These are phyloP conservation scores for Neofusicoccum kwambonambiense DNA, from an alignment of 2,329 filamentous ascomycete species.

Conservation along the genomic window DNA sequence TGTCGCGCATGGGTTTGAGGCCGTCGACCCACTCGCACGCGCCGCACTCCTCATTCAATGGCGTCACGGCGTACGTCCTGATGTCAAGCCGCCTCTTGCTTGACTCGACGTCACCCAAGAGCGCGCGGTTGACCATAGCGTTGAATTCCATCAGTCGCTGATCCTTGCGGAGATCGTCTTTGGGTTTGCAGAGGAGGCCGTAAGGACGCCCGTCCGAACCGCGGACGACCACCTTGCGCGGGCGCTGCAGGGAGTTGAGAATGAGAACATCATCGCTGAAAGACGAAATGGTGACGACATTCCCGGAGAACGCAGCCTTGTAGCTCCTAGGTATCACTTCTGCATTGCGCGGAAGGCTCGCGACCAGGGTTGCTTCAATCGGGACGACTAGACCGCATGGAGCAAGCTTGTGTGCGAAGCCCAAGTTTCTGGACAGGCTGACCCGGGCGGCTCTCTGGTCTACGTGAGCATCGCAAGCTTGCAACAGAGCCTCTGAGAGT, in stretches of 20 bases:
- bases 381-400: constrained; percentile 87
- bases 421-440: constrained; percentile 73
- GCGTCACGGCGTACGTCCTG: constrained; percentile 94
- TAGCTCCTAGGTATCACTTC: constrained; percentile 51
- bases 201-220: constrained; percentile 88
- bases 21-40: constrained; percentile 99
- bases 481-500: constrained; percentile 76
- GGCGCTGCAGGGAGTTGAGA: constrained; percentile 86
- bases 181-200: constrained; percentile 92
- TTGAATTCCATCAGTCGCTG: constrained; percentile 99
- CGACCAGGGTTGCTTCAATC: constrained; percentile 78
- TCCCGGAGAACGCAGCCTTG: constrained; percentile 74
- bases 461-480: constrained; percentile 77
- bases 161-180: constrained; percentile 95
- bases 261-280: constrained; percentile 90
- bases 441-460: constrained; percentile 68
- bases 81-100: constrained; percentile 91
- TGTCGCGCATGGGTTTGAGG: constrained; percentile 89
- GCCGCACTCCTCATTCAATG: constrained; percentile 94
- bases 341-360: constrained; percentile 46
- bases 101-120: constrained; percentile 88
- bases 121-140: constrained; percentile 90
- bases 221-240: constrained; percentile 81
- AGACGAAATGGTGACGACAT: constrained; percentile 76
- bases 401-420: constrained; percentile 79